Conservation (phyloP, 2,329 filamentous ascomycete genomes). For the Cytospora schulzeri region DNA sequence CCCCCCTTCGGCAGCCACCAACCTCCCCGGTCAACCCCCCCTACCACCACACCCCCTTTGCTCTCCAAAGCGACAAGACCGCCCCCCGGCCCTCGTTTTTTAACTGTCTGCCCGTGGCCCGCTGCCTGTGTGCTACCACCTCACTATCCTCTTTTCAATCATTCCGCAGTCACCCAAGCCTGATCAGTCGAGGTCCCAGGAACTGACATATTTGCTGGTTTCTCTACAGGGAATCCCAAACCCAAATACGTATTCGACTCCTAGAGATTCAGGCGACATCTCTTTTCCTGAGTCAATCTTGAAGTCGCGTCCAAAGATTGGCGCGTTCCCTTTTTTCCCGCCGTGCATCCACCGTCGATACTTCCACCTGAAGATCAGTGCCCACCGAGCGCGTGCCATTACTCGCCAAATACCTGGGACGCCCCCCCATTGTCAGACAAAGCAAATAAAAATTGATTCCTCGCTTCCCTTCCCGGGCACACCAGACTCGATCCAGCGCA, state of each 20-base stretch:
- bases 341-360: conserved; percentile 10
- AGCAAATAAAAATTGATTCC: conserved; percentile 46
- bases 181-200: conserved; percentile 45
- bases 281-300: conserved; percentile 25
- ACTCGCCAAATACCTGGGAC: conserved; percentile 36
- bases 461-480: conserved; percentile 50
- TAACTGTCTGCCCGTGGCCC: conserved; percentile 45
- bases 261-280: conserved; percentile 30
- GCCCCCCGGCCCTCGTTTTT: conserved; percentile 38
- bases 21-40: conserved; percentile 26
- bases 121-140: conserved; percentile 51
- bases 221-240: conserved; percentile 42
- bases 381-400: conserved; percentile 33
- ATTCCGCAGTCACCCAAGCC: conserved; percentile 51
- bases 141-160: conserved; percentile 54
- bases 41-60: conserved; percentile 21
- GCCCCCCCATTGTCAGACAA: conserved; percentile 36
- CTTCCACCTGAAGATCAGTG: conserved; percentile 11
- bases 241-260: conserved; percentile 39
- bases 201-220: conserved; percentile 44
- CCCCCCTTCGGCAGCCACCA: conserved; percentile 34
- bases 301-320: conserved; percentile 11
- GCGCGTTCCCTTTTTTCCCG: conserved; percentile 8
- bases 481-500: conserved; percentile 53
- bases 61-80: conserved; percentile 29